Evolutionary conservation across 2,329 filamentous ascomycete species (phyloP), one percentile per base, ranked within the genome.

Genomic region (Colletotrichum phormii): DNA sequence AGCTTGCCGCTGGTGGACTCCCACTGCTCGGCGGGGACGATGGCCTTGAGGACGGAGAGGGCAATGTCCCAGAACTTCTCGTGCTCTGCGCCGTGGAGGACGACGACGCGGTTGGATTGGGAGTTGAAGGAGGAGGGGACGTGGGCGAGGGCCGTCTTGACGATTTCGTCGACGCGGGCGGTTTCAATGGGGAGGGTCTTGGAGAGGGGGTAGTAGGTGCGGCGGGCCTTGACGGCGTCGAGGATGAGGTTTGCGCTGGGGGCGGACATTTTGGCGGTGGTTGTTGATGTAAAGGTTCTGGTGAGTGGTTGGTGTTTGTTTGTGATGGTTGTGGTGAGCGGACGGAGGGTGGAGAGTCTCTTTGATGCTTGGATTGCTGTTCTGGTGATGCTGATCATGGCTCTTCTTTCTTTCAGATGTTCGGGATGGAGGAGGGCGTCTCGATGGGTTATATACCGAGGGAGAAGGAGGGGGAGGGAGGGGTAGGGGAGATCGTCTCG

Each of bases 111-210:
- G 76, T 94, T 93, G 77, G 91, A 91, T 86, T 98, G 95, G 54
- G 91, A 93, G 90, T 98, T 98, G 92, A 98, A 98, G 75, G 92
- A 91, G 64, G 90, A 93, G 54, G 95, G 95, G 1, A 92, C 88
- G 81, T 95, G 87, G 72, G 90, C 86, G 76, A 97, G 86, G 67
- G 90, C 87, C 76, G 90, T 82, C 81, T 87, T 84, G 81, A 91
- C 88, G 79, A 95, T 89, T 78, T 93, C 89, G 78, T 89, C 84
- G 82, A 95, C 86, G 78, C 89, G 86, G 67, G 84, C 82, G 76
- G 87, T 86, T 77, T 86, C 81, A 81, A 92, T 85, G 79, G 90
- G 79, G 31, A 92, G 86, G 74, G 89, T 84, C 84, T 92, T 92
- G 86, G 86, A 89, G 71, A 94, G 89, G 64, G 86, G 82, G 86